A percentile compares a stretch with the other conserved stretches of the same genome.
Conservation (phyloP, 2,329 filamentous ascomycete species). For the Colletotrichum sp. region DNA sequence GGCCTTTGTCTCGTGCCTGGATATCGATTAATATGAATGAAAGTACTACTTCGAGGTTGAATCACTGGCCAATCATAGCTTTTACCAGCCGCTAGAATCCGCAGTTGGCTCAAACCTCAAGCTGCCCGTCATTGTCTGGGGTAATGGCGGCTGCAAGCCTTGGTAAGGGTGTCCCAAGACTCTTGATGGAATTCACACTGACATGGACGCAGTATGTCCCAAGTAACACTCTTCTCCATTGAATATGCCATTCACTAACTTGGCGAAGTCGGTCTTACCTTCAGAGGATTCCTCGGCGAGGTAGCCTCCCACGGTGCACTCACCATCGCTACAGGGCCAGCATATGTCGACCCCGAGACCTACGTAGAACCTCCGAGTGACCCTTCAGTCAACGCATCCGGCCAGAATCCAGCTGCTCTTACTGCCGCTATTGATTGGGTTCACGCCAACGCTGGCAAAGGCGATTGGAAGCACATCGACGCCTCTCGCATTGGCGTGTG, state of each 20-base stretch:
- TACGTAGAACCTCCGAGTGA: not conserved
- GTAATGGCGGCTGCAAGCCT: conserved; percentile 4
- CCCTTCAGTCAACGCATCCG: not conserved
- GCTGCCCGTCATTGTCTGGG: conserved; percentile 6
- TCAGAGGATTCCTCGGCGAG: not conserved
- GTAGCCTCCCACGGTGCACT: conserved; percentile 1
- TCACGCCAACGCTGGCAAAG: not conserved
- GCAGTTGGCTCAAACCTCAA: not conserved
- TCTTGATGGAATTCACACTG: not conserved
- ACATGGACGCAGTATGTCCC: not conserved
- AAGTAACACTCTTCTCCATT: not conserved
- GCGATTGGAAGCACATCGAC: conserved; percentile 3
- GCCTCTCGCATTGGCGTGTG: conserved; percentile 5
- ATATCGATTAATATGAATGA: not conserved
- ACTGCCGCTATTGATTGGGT: conserved; percentile 12
- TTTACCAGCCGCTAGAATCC: not conserved
- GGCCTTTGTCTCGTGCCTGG: rapidly evolving
- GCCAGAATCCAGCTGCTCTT: not conserved
- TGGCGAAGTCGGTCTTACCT: conserved; percentile 4
- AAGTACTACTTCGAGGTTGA: conserved; percentile 11
- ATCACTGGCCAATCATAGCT: not conserved
- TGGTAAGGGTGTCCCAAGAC: not conserved
- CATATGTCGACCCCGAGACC: not conserved
- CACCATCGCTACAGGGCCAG: not conserved
- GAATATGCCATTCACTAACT: too few species aligned